Evolutionary conservation across 2,329 filamentous ascomycete genomes (phyloP).

Genomic region (Ophiosphaerella herpotricha): DNA sequence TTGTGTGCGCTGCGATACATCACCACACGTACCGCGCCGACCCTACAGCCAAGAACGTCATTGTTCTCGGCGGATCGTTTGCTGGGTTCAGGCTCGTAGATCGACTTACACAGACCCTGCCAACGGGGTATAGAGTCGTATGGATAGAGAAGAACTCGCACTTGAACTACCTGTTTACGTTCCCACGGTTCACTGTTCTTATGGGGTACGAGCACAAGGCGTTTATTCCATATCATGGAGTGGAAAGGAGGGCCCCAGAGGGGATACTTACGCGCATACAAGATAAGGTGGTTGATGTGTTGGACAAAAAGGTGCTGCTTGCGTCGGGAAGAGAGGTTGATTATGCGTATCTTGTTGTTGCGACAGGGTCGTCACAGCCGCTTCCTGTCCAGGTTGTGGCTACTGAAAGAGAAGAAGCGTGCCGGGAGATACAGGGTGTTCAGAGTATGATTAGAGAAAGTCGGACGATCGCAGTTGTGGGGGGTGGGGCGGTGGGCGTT

Average conservation of each 20-base stretch:
- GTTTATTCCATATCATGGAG: slow-evolving; percentile 62
- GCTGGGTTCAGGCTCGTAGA: not conserved
- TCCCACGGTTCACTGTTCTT: slow-evolving; percentile 63
- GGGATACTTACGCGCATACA: slow-evolving; percentile 49
- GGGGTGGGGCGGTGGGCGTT: slow-evolving; percentile 65
- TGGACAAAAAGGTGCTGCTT: slow-evolving; percentile 48
- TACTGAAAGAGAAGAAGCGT: slow-evolving; percentile 42
- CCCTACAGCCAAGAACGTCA: not conserved
- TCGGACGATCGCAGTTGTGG: slow-evolving; percentile 50
- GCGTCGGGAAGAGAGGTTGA: slow-evolving; percentile 52
- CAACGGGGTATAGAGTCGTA: slow-evolving; percentile 54
- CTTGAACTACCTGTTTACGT: slow-evolving; percentile 65
- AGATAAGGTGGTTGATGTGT: slow-evolving; percentile 50
- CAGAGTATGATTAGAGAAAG: not conserved
- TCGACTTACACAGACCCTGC: not conserved
- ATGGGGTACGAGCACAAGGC: slow-evolving; percentile 59
- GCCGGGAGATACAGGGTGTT: too few species aligned
- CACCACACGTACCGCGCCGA: too few species aligned
- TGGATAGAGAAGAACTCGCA: slow-evolving; percentile 65
- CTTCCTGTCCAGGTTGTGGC: slow-evolving; percentile 57
- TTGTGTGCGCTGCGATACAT: too few species aligned
- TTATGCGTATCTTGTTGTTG: slow-evolving; percentile 62
- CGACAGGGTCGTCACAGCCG: slow-evolving; percentile 57
- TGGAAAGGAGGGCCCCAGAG: slow-evolving; percentile 40
- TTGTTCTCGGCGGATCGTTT: slow-evolving; percentile 3